Base-by-base conservation (phyloP, 148 eudicot species). In the Fagopyrum homotropicum region DNA sequence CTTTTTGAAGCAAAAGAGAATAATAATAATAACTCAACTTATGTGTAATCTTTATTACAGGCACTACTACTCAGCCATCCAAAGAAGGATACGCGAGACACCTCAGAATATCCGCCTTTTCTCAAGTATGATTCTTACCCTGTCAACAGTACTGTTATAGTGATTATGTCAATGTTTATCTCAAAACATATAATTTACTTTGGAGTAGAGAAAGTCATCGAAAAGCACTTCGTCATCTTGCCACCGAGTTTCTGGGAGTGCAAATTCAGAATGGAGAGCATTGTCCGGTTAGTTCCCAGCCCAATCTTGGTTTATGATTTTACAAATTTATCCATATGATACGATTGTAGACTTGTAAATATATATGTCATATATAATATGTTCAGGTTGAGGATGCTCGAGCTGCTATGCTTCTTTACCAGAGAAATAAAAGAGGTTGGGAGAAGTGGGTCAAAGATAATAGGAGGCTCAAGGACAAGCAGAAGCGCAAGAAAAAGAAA, bases 191-290 rank as follows among this genome's bases (percentile, higher is more conserved):
- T 1, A 35, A 35, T 35, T 35, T 35, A 35, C 40, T 35, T 35
- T 1, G 40, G 40, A 35, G 60, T 81, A 95, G 96, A 84, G 98
- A 86, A 76, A 87, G 92, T 6, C 84, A 80, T 8, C 82, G 97
- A 80, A 91, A 82, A 75, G 90, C 96, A 64, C 96, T 95, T 69
- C 83, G 90, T 74, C 88, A 90, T 81, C 96, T 95, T 77, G 97
- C 98, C 35, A 74, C 86, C 4, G 89, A 95, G 79, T 85, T 87
- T 82, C 97, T 95, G 75, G 83, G 86, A 45, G 97, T 83, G 35
- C 80, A 88, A 73, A 95, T 95, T 78, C 98, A 95, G 83, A 85
- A 83, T 78, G 98, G 98, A 74, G 97, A 95, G 88, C 98, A 95
- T 77, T 95, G 98, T 78, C 97, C 98, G 49, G 98, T 95, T 35